Conservation (phyloP, 2,329 filamentous ascomycete genomes). For the Aspergillus sojae region DNA sequence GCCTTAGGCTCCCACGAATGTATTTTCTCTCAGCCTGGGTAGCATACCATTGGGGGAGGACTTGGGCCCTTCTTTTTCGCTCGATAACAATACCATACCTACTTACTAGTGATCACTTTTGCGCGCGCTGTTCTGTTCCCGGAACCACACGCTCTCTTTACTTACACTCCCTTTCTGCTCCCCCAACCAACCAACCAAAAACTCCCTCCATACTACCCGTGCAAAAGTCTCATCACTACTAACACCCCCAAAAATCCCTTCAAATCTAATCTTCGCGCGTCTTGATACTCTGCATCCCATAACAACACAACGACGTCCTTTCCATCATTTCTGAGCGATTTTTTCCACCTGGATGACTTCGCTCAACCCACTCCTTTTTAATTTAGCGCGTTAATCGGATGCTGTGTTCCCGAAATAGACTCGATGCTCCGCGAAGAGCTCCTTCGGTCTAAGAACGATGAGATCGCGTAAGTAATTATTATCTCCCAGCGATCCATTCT, state of each 20-base stretch:
- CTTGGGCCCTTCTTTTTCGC: neutral
- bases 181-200: conserved; percentile 26
- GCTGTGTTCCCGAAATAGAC: conserved; percentile 51
- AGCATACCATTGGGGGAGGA: neutral
- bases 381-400: conserved; percentile 54
- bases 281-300: conserved; percentile 36
- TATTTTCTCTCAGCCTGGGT: neutral
- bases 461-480: conserved; percentile 52
- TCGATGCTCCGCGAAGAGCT: conserved; percentile 55
- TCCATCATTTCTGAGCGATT: conserved; percentile 50
- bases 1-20: neutral
- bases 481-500: conserved; percentile 31
- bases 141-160: neutral
- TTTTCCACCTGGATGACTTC: conserved; percentile 47
- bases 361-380: conserved; percentile 39
- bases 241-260: conserved; percentile 37
- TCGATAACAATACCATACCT: neutral
- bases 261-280: conserved; percentile 33
- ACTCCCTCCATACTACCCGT: conserved; percentile 24
- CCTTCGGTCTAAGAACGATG: conserved; percentile 53
- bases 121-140: neutral
- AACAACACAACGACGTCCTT: conserved; percentile 43
- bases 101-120: neutral
- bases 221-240: conserved; percentile 27
- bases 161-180: conserved; percentile 15